Conservation (phyloP, 2,329 filamentous ascomycete species). For the Dactylellina parvicollis region DNA sequence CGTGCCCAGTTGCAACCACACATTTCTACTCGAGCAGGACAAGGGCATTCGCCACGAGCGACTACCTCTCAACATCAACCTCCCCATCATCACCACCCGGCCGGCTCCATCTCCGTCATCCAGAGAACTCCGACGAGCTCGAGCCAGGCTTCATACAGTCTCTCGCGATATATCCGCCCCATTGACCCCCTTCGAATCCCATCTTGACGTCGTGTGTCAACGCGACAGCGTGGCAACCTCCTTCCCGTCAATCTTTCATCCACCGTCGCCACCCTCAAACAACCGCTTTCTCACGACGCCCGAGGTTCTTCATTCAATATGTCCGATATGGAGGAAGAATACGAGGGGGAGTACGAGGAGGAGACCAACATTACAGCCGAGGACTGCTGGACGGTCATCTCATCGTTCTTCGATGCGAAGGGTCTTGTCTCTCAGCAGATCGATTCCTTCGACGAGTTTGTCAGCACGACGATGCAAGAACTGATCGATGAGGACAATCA, state of each 20-base stretch:
- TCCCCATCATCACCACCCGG: not conserved
- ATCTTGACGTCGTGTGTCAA: not conserved
- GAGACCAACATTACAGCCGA: conserved; percentile 80
- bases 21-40: conserved; percentile 19
- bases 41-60: conserved; percentile 37
- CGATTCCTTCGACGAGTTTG: conserved; percentile 98
- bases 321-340: conserved; percentile 52
- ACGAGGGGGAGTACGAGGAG: conserved; percentile 52
- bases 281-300: conserved; percentile 1
- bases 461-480: conserved; percentile 90
- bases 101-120: not conserved
- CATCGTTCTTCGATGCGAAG: conserved; percentile 94
- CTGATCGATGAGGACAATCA: conserved; percentile 91
- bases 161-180: conserved; percentile 4
- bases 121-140: not conserved
- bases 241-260: conserved; percentile 7
- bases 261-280: not conserved
- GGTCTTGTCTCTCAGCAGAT: conserved; percentile 96
- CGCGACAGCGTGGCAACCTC: conserved; percentile 41
- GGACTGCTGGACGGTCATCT: conserved; percentile 98
- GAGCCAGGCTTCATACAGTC: not conserved
- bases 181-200: not conserved
- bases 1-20: conserved; percentile 23
- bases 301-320: conserved; percentile 21
- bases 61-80: conserved; percentile 27